Evolutionary conservation across 108 stramenopile genomes (phyloP).

Genomic region (Chaetoceros tenuissimus): DNA sequence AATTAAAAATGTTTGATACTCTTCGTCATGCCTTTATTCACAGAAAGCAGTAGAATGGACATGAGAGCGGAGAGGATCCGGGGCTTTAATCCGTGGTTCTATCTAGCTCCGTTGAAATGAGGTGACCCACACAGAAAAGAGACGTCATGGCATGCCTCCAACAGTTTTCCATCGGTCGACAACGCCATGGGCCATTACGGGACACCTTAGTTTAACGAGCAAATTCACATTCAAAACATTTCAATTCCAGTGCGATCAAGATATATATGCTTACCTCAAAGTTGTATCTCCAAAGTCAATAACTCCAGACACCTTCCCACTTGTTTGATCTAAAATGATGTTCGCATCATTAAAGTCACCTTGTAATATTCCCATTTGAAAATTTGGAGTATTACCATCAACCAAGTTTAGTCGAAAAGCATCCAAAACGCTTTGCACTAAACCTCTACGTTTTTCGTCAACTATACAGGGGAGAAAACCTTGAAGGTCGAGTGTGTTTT

Average conservation of each 20-base stretch:
- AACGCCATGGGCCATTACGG: conserved; percentile 21
- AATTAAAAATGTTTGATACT: conserved; percentile 52
- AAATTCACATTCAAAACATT: conserved; percentile 2
- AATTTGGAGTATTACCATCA: conserved; percentile 20
- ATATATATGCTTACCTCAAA: conserved; percentile 49
- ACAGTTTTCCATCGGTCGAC: conserved; percentile 86
- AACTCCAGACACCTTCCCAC: conserved; percentile 55
- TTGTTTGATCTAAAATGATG: conserved; percentile 51
- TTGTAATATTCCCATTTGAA: conserved; percentile 43
- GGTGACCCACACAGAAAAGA: conserved; percentile 50
- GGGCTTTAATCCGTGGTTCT: conserved; percentile 88
- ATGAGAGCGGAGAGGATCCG: conserved; percentile 89
- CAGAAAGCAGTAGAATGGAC: conserved; percentile 25
- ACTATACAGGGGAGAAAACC: conserved; percentile 53
- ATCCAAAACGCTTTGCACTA: conserved; percentile 56
- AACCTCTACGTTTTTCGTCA: conserved; percentile 27
- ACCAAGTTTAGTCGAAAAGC: conserved; percentile 51
- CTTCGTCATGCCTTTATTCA: conserved; percentile 71
- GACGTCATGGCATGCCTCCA: conserved; percentile 53
- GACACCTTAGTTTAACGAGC: conserved; percentile 77
- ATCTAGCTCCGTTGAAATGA: conserved; percentile 85
- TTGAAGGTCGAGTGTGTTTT: conserved; percentile 50
- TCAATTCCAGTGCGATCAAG: not conserved
- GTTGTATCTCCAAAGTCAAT: conserved; percentile 90
- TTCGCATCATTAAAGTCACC: conserved; percentile 90